These are phyloP conservation scores for Nemania sp. DNA, from an alignment of 2,329 filamentous ascomycete species.

Conservation along the genomic window DNA sequence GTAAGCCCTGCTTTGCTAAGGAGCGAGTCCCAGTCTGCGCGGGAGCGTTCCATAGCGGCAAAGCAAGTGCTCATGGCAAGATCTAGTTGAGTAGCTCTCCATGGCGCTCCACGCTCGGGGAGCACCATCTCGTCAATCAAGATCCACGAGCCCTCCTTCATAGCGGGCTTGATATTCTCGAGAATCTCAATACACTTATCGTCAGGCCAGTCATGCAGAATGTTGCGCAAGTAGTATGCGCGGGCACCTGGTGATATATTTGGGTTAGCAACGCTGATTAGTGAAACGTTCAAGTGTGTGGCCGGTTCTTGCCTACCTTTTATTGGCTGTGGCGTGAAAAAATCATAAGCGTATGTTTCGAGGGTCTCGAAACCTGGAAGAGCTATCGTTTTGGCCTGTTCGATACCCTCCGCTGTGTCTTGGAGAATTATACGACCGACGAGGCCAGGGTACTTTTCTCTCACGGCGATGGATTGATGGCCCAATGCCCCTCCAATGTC, in stretches of 20 bases:
- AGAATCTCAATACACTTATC: conserved; percentile 39
- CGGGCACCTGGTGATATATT: conserved; percentile 34
- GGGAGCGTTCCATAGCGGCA: conserved; percentile 36
- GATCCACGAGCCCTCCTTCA: conserved; percentile 34
- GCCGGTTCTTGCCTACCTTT: not conserved
- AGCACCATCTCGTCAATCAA: conserved; percentile 43
- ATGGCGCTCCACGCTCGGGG: conserved; percentile 34
- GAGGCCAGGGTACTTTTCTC: not conserved
- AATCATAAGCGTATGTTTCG: not conserved
- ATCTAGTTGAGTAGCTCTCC: conserved; percentile 37
- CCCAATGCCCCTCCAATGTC: not conserved
- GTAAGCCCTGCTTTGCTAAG: conserved; percentile 31
- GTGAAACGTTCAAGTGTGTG: not conserved
- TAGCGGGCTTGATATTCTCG: conserved; percentile 32
- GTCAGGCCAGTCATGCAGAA: conserved; percentile 40
- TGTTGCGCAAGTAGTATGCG: conserved; percentile 41
- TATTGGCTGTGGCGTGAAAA: not conserved
- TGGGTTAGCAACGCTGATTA: not conserved
- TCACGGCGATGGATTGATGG: not conserved
- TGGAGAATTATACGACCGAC: not conserved
- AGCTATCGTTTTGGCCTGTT: not conserved
- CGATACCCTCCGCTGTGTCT: not conserved
- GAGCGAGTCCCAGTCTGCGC: conserved; percentile 31
- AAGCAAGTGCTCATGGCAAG: conserved; percentile 34
- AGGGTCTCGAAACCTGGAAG: not conserved